Evolutionary conservation across 192 early-diverging fungal genomes (phyloP).

Genomic region (Umbelopsis isabellina): DNA sequence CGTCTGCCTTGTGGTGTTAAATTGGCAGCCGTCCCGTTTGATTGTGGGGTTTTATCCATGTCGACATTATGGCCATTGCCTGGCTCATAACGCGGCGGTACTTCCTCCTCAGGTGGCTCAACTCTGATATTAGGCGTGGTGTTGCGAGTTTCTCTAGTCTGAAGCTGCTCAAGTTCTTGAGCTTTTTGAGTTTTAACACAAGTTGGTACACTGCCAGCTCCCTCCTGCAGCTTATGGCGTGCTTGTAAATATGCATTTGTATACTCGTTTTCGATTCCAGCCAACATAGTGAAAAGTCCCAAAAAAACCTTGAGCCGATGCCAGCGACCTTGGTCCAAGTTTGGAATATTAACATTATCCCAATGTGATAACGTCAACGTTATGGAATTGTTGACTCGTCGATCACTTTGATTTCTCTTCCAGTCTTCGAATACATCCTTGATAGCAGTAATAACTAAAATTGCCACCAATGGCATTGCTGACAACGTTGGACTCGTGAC

Average conservation of each 20-base stretch:
- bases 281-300: conserved; percentile 29
- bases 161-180: neutral
- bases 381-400: conserved; percentile 75
- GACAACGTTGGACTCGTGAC: conserved; percentile 76
- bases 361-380: conserved; percentile 58
- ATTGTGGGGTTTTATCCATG: neutral
- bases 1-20: conserved; percentile 12
- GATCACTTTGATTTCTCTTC: conserved; percentile 82
- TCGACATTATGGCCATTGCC: neutral
- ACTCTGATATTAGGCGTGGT: neutral
- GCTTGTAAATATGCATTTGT: conserved; percentile 19
- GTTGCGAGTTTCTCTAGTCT: neutral
- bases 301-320: conserved; percentile 16
- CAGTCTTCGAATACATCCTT: conserved; percentile 96
- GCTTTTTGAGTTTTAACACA: neutral
- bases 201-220: neutral
- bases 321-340: neutral
- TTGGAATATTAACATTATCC: conserved; percentile 63
- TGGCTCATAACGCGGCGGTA: neutral
- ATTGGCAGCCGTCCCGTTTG: neutral
- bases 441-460: conserved; percentile 76
- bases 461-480: conserved; percentile 80
- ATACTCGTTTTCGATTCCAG: conserved; percentile 33
- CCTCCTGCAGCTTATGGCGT: neutral
- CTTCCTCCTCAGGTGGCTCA: neutral